phyloP scores from a whole-genome alignment of 2,329 filamentous ascomycete genomes.

The Coniochaeta pulveracea region DNA sequence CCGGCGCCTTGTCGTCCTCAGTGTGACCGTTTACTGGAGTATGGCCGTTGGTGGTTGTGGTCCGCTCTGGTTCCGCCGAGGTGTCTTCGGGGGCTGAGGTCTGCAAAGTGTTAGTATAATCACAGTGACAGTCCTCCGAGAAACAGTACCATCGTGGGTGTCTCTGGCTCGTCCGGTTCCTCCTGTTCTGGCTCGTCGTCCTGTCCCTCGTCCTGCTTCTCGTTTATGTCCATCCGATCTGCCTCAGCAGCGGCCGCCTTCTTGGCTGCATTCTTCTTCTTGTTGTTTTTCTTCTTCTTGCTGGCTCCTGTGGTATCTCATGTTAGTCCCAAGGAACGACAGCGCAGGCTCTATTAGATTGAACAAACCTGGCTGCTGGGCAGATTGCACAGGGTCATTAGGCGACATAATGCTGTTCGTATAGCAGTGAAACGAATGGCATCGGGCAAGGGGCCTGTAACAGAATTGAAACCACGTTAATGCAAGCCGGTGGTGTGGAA shows the following conservation, averaged over 20 bases:
- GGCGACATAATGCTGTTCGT: constrained; percentile 3
- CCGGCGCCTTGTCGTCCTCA: constrained; percentile 13
- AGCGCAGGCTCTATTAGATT: constrained; percentile 1
- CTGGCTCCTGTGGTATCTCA: constrained; percentile 25
- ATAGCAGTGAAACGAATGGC: constrained; percentile 2
- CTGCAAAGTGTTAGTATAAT: too few species aligned
- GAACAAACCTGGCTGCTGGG: constrained; percentile 8
- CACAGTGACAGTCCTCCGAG: too few species aligned
- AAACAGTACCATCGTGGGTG: constrained; percentile 22
- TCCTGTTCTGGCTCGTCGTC: constrained; percentile 7
- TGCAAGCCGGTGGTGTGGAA: not conserved
- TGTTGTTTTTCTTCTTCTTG: constrained; percentile 50
- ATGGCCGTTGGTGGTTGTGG: constrained; percentile 28
- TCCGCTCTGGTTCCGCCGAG: constrained; percentile 24
- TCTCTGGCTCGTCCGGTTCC: constrained; percentile 27
- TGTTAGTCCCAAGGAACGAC: constrained; percentile 11
- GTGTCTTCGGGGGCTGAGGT: constrained; percentile 5
- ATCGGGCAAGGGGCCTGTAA: constrained; percentile 1
- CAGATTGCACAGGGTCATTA: constrained; percentile 3
- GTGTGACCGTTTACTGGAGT: constrained; percentile 8
- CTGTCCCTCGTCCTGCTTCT: constrained; percentile 15
- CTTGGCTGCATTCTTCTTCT: constrained; percentile 35
- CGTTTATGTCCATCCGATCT: constrained; percentile 11
- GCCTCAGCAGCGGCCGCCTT: constrained; percentile 8
- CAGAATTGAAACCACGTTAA: not conserved